A percentile compares a stretch with the other conserved stretches of the same genome.
These are phyloP conservation scores for Penicillium ochrochloron DNA, from an alignment of 495 filamentous ascomycete genomes.

Conservation along the genomic window DNA sequence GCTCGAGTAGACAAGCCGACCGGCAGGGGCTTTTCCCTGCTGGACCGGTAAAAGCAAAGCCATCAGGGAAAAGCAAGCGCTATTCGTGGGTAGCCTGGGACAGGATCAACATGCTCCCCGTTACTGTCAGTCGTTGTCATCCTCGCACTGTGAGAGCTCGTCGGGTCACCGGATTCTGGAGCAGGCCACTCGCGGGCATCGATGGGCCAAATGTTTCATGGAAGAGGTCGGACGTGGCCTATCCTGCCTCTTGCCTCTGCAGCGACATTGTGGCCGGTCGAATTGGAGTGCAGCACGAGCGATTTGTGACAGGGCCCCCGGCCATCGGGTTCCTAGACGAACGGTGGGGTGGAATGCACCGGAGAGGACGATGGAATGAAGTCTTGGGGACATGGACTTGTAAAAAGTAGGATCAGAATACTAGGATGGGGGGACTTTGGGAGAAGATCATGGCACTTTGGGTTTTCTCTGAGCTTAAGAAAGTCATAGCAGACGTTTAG, in stretches of 20 bases:
- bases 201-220: conserved; percentile 38
- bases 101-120: background rate
- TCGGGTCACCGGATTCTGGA: conserved; percentile 42
- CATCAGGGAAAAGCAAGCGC: background rate
- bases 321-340: conserved; percentile 34
- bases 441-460: background rate
- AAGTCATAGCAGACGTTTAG: background rate
- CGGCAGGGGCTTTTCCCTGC: background rate
- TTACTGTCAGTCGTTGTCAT: conserved; percentile 24
- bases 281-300: conserved; percentile 32
- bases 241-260: conserved; percentile 36
- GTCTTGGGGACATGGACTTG: background rate
- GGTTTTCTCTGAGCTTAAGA: background rate
- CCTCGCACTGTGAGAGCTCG: conserved; percentile 39
- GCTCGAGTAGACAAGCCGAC: conserved; percentile 4
- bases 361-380: conserved; percentile 15
- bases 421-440: background rate
- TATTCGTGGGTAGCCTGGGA: background rate
- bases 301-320: conserved; percentile 30
- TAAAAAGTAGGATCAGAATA: background rate
- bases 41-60: background rate
- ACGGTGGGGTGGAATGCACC: conserved; percentile 35
- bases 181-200: conserved; percentile 34
- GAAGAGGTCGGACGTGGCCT: conserved; percentile 34
- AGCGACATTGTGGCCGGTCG: conserved; percentile 20